These are phyloP conservation scores for Juglanconis oblonga DNA, from an alignment of 2,329 filamentous ascomycete genomes.

Conservation along the genomic window DNA sequence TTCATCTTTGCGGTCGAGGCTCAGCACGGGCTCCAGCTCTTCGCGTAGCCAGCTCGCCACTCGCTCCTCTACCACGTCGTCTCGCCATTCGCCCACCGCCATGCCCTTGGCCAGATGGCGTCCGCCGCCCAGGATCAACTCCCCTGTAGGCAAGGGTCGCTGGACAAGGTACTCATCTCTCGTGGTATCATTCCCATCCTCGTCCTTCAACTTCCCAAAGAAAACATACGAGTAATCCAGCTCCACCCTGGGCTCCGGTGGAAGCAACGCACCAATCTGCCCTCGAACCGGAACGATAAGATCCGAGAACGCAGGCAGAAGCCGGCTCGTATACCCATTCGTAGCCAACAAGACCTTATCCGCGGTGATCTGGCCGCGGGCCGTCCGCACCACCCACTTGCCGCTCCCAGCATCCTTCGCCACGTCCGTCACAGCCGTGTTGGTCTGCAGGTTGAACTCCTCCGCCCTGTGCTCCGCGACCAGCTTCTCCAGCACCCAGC, in stretches of 20 bases:
- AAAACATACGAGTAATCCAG: constrained; percentile 64
- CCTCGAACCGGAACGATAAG: constrained; percentile 76
- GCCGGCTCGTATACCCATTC: constrained; percentile 77
- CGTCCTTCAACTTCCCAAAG: constrained; percentile 36
- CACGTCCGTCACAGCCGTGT: constrained; percentile 59
- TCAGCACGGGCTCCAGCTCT: constrained; percentile 39
- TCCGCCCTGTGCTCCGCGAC: constrained; percentile 34
- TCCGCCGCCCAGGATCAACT: constrained; percentile 71
- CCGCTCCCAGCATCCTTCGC: constrained; percentile 16
- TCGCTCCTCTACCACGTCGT: constrained; percentile 34
- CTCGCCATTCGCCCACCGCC: constrained; percentile 36
- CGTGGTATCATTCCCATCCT: constrained; percentile 29
- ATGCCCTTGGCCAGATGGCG: constrained; percentile 51
- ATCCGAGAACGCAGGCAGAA: constrained; percentile 66
- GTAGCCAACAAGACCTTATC: constrained; percentile 71
- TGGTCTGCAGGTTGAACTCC: constrained; percentile 70
- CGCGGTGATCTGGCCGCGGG: constrained; percentile 63
- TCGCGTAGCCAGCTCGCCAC: constrained; percentile 55
- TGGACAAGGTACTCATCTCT: constrained; percentile 74
- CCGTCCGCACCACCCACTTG: constrained; percentile 63
- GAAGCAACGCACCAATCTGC: constrained; percentile 65
- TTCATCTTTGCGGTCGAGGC: constrained; percentile 29
- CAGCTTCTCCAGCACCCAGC: constrained; percentile 64
- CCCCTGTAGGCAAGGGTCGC: constrained; percentile 53
- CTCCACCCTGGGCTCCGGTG: constrained; percentile 39